These are phyloP conservation scores for Puccinia triticina DNA, from an alignment of 1,284 basidiomycete genomes.

Conservation along the genomic window DNA sequence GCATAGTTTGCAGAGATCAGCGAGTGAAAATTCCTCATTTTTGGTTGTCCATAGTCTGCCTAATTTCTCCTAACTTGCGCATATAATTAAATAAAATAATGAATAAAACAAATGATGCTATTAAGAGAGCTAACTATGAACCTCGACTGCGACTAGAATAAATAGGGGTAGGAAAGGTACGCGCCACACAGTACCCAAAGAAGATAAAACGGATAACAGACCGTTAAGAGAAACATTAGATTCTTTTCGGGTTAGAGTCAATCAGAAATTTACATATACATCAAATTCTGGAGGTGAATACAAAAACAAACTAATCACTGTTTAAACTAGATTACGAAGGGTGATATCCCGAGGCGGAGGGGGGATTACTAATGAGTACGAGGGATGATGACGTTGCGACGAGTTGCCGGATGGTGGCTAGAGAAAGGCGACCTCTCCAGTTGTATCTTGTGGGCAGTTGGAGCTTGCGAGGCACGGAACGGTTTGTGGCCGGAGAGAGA, in stretches of 20 bases:
- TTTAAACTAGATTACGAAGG: not conserved
- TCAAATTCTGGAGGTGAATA: not conserved
- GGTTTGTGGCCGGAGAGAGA: slow-evolving; percentile 22
- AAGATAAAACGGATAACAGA: not conserved
- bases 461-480: not conserved
- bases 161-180: not conserved
- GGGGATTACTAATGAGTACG: not conserved
- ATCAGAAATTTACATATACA: not conserved
- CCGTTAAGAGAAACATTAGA: slow-evolving; percentile 8
- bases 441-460: not conserved
- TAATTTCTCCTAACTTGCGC: not conserved
- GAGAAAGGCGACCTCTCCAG: slow-evolving; percentile 9
- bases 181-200: not conserved
- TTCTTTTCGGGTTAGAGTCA: not conserved
- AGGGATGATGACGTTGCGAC: not conserved
- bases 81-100: not conserved
- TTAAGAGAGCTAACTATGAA: slow-evolving; percentile 10
- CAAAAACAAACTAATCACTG: slow-evolving; percentile 7
- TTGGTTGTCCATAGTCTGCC: not conserved
- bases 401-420: not conserved
- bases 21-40: too few relatives aligned
- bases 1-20: too few relatives aligned
- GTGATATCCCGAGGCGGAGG: not conserved
- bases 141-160: not conserved
- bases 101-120: not conserved